phyloP scores from a whole-genome alignment of 2,329 filamentous ascomycete genomes.

The Aspergillus brasiliensis region DNA sequence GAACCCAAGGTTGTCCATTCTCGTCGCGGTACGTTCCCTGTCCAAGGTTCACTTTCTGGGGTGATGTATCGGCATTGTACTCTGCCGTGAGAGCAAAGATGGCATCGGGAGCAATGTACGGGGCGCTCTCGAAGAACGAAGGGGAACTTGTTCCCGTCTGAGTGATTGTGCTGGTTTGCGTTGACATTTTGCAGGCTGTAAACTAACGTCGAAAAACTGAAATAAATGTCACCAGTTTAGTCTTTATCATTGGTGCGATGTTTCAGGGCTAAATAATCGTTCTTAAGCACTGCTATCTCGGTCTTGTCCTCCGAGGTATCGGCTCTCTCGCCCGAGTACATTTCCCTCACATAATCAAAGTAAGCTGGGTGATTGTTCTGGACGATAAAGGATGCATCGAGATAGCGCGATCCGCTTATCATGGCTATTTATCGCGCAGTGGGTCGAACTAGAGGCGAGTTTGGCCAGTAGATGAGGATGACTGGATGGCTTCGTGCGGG shows the following conservation, averaged over 20 bases:
- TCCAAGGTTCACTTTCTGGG: slow-evolving; percentile 86
- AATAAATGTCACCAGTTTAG: too few species aligned
- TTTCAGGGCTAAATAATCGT: too few species aligned
- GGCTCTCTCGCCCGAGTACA: not conserved
- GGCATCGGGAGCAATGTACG: slow-evolving; percentile 23
- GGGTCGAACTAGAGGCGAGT: not conserved
- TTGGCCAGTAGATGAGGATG: too few species aligned
- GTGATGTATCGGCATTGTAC: slow-evolving; percentile 70
- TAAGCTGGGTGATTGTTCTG: not conserved
- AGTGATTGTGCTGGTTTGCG: not conserved
- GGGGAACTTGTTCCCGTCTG: not conserved
- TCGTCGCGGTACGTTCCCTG: slow-evolving; percentile 91
- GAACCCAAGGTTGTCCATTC: slow-evolving; percentile 89
- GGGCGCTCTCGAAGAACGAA: slow-evolving; percentile 22
- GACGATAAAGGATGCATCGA: not conserved
- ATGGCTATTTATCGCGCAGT: not conserved
- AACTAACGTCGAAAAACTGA: not conserved
- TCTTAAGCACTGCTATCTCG: not conserved
- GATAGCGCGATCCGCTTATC: not conserved
- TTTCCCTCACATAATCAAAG: not conserved
- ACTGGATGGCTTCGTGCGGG: not conserved
- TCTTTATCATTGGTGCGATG: too few species aligned
- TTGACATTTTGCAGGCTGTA: not conserved
- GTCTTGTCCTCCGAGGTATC: not conserved
- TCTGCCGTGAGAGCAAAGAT: slow-evolving; percentile 29